Evolutionary conservation across 768 basidiomycete genomes (phyloP).

Genomic region (Naganishia vaughanmartiniae): DNA sequence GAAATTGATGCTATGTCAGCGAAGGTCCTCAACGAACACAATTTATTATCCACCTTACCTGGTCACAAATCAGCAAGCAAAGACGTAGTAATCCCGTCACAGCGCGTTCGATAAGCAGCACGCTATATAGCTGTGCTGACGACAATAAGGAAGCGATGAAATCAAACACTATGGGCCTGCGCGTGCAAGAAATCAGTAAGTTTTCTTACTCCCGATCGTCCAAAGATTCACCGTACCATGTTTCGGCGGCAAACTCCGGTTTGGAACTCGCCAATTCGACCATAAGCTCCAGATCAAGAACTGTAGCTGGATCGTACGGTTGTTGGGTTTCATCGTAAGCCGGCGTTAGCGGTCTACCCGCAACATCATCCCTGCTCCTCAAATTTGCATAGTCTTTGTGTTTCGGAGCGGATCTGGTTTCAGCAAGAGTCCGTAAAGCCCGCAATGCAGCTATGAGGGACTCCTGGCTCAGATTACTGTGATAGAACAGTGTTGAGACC

Average conservation of each 20-base stretch:
- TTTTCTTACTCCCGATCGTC: neutral
- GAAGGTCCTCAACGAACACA: neutral
- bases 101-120: conserved; percentile 87
- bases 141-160: conserved; percentile 79
- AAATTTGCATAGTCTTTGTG: conserved; percentile 56
- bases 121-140: conserved; percentile 74
- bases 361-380: conserved; percentile 35
- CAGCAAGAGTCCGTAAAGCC: conserved; percentile 83
- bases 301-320: conserved; percentile 90
- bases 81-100: conserved; percentile 82
- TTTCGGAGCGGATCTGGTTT: conserved; percentile 65
- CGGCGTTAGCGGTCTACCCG: conserved; percentile 36
- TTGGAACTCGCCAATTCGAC: conserved; percentile 79
- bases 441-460: conserved; percentile 79
- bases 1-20: neutral
- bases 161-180: conserved; percentile 90
- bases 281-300: conserved; percentile 93
- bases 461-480: conserved; percentile 72
- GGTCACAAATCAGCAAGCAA: conserved; percentile 75
- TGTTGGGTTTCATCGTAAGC: conserved; percentile 56
- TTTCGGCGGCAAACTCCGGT: conserved; percentile 74
- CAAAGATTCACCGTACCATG: conserved; percentile 63
- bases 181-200: conserved; percentile 1
- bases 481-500: conserved; percentile 1
- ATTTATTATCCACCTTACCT: conserved; percentile 56